Percentiles rank a stretch among this genome's conserved stretches.
These are phyloP conservation scores for Castanospermum australe DNA, from an alignment of 306 rosid species.

Conservation along the genomic window DNA sequence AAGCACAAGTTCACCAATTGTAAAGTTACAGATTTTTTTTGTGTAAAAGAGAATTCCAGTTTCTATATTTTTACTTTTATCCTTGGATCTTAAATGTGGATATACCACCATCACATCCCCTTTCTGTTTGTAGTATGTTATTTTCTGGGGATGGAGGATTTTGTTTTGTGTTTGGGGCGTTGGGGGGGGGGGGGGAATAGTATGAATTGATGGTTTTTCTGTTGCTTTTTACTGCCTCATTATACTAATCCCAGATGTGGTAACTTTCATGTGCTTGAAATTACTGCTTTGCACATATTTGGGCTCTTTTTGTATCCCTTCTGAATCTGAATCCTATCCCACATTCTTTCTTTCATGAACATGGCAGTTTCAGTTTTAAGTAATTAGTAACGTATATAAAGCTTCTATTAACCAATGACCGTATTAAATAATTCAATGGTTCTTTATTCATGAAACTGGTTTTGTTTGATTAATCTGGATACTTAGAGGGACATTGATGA, in stretches of 20 bases:
- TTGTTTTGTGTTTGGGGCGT: too few species aligned
- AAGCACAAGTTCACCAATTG: constrained; percentile 20
- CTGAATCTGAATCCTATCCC: not conserved
- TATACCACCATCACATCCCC: not conserved
- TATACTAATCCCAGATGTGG: not conserved
- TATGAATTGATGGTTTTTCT: not conserved
- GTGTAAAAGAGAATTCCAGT: not conserved
- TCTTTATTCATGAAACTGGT: not conserved
- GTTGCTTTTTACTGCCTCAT: not conserved
- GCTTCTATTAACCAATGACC: not conserved
- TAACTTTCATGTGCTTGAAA: not conserved
- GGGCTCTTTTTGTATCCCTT: not conserved
- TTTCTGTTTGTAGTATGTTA: not conserved
- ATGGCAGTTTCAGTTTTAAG: not conserved
- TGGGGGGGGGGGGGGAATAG: not conserved
- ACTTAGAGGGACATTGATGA: not conserved
- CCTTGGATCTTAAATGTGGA: not conserved
- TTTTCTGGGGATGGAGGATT: not conserved
- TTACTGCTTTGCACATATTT: not conserved
- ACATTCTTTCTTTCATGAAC: not conserved
- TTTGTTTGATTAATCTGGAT: not conserved
- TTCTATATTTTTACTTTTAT: not conserved
- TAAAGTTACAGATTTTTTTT: constrained; percentile 22
- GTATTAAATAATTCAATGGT: not conserved
- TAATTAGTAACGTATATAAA: not conserved